Evolutionary conservation across 345 rosid genomes (phyloP), one percentile per base, ranked within the genome.

Genomic region (Gynandropsis gynandra): DNA sequence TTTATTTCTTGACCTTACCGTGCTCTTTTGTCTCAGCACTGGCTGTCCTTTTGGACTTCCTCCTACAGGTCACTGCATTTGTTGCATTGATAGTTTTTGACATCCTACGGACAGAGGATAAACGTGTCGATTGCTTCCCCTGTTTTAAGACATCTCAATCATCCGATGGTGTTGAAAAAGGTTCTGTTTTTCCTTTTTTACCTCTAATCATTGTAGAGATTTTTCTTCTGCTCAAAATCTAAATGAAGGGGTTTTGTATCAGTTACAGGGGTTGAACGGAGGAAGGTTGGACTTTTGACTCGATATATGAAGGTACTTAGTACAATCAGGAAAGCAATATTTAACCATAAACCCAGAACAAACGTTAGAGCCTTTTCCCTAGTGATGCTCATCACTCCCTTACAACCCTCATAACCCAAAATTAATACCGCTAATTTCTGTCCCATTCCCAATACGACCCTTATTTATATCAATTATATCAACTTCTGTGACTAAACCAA

Each of bases 61-160:
- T 90, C 55, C 86, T 90, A 42, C 95, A 90, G 76, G 83, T 90
- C 60, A 87, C 98, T 63, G 98, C 98, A 55, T 90, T 90, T 71
- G 98, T 87, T 62, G 90, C 98, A 21, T 72, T 87, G 75, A 87
- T 90, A 69, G 89, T 77, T 58, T 82, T 84, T 41, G 98, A 90
- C 79, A 81, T 83, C 64, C 60, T 65, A 74, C 76, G 98, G 54
- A 72, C 95, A 1, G 92, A 84, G 59, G 73, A 64, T 69, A 76
- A 67, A 69, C 76, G 96, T 52, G 67, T 87, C 50, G 98, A 90
- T 71, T 90, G 98, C 72, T 76, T 90, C 71, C 98, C 98, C 44
- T 90, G 98, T 54, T 41, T 77, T 52, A 87, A 74, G 72, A 54
- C 54, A 52, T 66, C 82, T 5, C 64, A 73, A 14, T 64, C 86